Evolutionary conservation across 768 basidiomycete species (phyloP).

Genomic region (Thelephora ganbajun): DNA sequence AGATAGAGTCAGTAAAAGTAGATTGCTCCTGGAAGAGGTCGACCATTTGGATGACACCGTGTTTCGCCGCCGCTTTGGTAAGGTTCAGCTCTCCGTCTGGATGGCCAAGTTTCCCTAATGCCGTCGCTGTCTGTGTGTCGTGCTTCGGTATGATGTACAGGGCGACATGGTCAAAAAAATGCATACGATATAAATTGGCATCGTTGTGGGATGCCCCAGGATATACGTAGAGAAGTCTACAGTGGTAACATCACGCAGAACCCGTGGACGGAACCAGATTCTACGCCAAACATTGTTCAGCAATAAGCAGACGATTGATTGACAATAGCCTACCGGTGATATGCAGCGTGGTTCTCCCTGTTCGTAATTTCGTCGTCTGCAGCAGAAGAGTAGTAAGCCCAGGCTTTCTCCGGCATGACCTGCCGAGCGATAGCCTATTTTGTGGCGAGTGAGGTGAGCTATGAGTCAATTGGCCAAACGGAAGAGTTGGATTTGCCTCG

Average conservation of each 20-base stretch:
- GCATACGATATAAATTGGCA: slow-evolving; percentile 49
- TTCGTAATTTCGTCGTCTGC: slow-evolving; percentile 88
- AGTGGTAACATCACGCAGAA: slow-evolving; percentile 63
- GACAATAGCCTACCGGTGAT: slow-evolving; percentile 46
- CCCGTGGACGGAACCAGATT: slow-evolving; percentile 19
- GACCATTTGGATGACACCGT: slow-evolving; percentile 65
- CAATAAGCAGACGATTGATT: neutral
- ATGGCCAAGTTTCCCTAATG: slow-evolving; percentile 88
- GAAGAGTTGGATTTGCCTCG: slow-evolving; percentile 37
- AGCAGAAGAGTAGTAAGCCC: slow-evolving; percentile 93
- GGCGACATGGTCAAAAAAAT: neutral
- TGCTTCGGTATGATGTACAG: neutral
- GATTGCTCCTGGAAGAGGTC: neutral
- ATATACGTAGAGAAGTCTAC: slow-evolving; percentile 81
- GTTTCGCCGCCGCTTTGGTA: slow-evolving; percentile 77
- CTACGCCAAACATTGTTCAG: slow-evolving; percentile 5
- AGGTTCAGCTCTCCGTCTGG: slow-evolving; percentile 92
- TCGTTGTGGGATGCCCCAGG: slow-evolving; percentile 58
- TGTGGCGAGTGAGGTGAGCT: neutral
- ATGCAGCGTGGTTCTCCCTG: slow-evolving; percentile 83
- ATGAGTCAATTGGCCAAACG: neutral
- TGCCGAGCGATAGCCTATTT: slow-evolving; percentile 67
- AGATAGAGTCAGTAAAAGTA: too few relatives aligned
- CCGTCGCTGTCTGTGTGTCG: slow-evolving; percentile 51
- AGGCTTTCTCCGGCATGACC: slow-evolving; percentile 75